Percentiles rank a stretch among this genome's conserved stretches.
Conservation (phyloP, 2,329 filamentous ascomycete genomes). For the Trichoderma sp. region DNA sequence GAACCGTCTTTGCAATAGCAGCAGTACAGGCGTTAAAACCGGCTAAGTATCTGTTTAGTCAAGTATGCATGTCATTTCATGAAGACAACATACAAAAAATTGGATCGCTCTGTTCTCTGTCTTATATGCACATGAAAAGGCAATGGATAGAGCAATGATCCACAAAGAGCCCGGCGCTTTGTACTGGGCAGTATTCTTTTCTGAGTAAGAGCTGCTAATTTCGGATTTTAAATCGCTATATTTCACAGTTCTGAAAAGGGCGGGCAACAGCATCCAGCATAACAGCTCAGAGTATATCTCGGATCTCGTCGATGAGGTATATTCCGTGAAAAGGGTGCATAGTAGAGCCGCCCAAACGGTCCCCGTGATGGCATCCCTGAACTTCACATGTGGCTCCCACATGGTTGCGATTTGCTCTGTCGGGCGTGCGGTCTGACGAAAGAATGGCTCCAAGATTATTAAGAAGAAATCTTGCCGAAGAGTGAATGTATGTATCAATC, state of each 20-base stretch:
- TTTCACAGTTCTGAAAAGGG: neutral
- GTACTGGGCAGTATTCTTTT: neutral
- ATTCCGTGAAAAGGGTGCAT: conserved; percentile 1
- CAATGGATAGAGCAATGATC: conserved; percentile 24
- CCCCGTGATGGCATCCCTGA: neutral
- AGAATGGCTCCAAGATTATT: neutral
- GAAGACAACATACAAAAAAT: conserved; percentile 23
- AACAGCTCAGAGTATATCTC: conserved; percentile 17
- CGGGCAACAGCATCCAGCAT: conserved; percentile 2
- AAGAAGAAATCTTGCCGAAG: neutral
- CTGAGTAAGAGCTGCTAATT: neutral
- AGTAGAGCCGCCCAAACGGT: conserved; percentile 6
- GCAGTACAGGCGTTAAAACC: conserved; percentile 30
- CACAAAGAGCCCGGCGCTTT: conserved; percentile 16
- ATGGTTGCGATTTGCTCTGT: neutral
- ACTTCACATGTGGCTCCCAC: neutral
- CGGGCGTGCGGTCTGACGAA: neutral
- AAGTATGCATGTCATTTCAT: neutral
- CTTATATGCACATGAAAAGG: conserved; percentile 26
- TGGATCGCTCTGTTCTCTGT: conserved; percentile 27
- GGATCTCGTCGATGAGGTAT: neutral
- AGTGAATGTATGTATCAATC: neutral
- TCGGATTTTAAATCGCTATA: neutral
- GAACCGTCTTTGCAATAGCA: conserved; percentile 22
- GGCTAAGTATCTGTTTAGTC: conserved; percentile 28